These are phyloP conservation scores for Colletotrichum tanaceti DNA, from an alignment of 2,329 filamentous ascomycete genomes.

Conservation along the genomic window DNA sequence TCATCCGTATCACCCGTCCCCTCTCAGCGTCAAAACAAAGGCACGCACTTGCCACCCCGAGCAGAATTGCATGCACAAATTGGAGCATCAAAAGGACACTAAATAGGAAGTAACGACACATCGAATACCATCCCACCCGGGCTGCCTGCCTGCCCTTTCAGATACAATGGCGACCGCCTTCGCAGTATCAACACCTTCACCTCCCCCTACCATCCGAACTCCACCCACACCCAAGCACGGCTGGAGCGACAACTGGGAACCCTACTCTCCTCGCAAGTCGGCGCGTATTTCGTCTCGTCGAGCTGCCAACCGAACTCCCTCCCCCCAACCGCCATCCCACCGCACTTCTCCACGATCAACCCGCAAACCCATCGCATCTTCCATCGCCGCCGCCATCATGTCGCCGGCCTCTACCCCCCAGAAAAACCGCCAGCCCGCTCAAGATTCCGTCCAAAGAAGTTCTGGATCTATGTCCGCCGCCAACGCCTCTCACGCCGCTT, in stretches of 20 bases:
- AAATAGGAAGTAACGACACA: constrained; percentile 30
- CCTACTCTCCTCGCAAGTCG: constrained; percentile 78
- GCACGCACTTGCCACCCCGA: constrained; percentile 1
- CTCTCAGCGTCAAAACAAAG: constrained; percentile 5
- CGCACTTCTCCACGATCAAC: constrained; percentile 51
- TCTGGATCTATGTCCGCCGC: constrained; percentile 59
- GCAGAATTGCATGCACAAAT: constrained; percentile 10
- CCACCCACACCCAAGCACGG: constrained; percentile 77
- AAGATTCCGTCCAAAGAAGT: constrained; percentile 61
- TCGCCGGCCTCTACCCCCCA: constrained; percentile 45
- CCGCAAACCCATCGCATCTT: constrained; percentile 48
- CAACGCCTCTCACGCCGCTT: constrained; percentile 56
- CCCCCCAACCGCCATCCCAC: constrained; percentile 55
- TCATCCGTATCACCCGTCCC: constrained; percentile 5
- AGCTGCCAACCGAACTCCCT: constrained; percentile 65
- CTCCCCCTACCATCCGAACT: constrained; percentile 68
- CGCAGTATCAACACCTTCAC: constrained; percentile 69
- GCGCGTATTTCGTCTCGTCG: constrained; percentile 71
- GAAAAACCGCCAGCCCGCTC: constrained; percentile 62
- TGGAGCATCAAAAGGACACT: neutral
- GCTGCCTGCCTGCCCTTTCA: constrained; percentile 27
- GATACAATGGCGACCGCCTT: constrained; percentile 39
- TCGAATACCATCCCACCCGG: constrained; percentile 8
- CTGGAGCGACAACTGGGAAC: constrained; percentile 75
- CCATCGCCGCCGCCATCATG: constrained; percentile 44